phyloP scores from a whole-genome alignment of 495 filamentous ascomycete genomes.

The Massariosphaeria phaeospora region DNA sequence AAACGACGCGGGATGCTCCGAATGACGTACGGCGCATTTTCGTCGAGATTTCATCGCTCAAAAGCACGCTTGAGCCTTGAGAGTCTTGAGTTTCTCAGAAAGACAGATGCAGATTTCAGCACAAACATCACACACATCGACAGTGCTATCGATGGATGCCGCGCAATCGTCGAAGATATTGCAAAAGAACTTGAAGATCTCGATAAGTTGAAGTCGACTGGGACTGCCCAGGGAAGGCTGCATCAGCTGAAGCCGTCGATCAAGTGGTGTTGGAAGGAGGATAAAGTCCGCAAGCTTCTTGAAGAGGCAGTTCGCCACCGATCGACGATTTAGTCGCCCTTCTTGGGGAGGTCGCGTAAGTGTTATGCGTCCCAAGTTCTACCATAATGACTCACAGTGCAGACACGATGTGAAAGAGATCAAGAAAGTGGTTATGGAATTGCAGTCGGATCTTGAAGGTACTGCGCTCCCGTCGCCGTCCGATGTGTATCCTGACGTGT shows the following conservation, averaged over 20 bases:
- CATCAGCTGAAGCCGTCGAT: conserved; percentile 2
- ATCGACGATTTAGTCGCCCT: conserved; percentile 1
- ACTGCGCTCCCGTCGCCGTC: neutral
- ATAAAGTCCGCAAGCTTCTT: conserved; percentile 10
- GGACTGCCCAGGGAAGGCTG: neutral
- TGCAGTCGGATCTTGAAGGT: neutral
- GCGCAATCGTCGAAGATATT: conserved; percentile 1
- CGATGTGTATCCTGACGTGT: neutral
- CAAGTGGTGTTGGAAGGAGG: conserved; percentile 14
- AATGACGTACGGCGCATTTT: conserved; percentile 16
- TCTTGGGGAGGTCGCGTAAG: conserved; percentile 14
- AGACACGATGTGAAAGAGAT: conserved; percentile 2
- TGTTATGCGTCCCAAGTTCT: too few relatives aligned
- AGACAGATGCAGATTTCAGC: neutral
- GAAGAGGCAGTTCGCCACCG: conserved; percentile 7
- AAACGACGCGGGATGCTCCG: conserved; percentile 15
- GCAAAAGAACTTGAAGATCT: conserved; percentile 7
- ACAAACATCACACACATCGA: neutral
- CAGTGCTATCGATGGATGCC: conserved; percentile 2
- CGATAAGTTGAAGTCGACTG: neutral
- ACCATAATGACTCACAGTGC: too few relatives aligned
- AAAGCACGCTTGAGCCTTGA: conserved; percentile 12
- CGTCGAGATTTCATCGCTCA: conserved; percentile 17
- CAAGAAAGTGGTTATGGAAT: neutral
- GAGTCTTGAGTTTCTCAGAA: conserved; percentile 5